A percentile compares a stretch with the other conserved stretches of the same genome.
Evolutionary conservation across 495 filamentous ascomycete species (phyloP).

Genomic region (Penicillium egyptiacum): DNA sequence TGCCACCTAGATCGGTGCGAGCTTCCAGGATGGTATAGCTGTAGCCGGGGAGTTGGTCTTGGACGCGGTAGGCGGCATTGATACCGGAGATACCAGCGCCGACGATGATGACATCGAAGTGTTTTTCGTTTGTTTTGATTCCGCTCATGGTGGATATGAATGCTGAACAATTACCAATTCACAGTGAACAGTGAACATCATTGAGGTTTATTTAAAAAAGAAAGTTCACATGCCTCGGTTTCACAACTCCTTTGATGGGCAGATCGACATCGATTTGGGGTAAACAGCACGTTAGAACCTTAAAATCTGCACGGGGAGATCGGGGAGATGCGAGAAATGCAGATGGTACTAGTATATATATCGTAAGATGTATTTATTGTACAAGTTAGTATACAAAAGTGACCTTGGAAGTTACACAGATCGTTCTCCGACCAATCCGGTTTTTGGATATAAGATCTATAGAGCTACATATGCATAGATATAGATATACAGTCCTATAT

Average conservation of each 20-base stretch:
- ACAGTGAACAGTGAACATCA: no score
- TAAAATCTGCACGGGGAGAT: not conserved
- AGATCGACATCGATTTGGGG: conserved; percentile 1
- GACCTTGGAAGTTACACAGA: not conserved
- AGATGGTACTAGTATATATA: no score
- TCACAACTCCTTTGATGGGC: conserved; percentile 12
- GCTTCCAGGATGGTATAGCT: conserved; percentile 63
- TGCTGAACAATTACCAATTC: no score
- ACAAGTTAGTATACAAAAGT: no score
- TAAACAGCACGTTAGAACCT: not conserved
- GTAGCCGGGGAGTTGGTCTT: conserved; percentile 53
- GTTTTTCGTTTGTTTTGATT: not conserved
- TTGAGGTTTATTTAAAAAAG: not conserved
- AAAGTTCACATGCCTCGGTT: conserved; percentile 38
- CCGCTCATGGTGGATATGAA: conserved; percentile 28
- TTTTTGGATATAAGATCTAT: not conserved
- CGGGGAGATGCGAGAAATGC: no score
- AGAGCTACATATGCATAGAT: not conserved
- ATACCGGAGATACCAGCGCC: conserved; percentile 77
- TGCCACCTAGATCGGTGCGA: conserved; percentile 61
- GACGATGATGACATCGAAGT: conserved; percentile 64
- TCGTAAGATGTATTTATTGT: no score
- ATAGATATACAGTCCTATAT: not conserved
- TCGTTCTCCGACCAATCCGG: no score
- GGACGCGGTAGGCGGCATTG: conserved; percentile 70